phyloP scores from a whole-genome alignment of 768 basidiomycete species.

The Pleurotus djamor region DNA sequence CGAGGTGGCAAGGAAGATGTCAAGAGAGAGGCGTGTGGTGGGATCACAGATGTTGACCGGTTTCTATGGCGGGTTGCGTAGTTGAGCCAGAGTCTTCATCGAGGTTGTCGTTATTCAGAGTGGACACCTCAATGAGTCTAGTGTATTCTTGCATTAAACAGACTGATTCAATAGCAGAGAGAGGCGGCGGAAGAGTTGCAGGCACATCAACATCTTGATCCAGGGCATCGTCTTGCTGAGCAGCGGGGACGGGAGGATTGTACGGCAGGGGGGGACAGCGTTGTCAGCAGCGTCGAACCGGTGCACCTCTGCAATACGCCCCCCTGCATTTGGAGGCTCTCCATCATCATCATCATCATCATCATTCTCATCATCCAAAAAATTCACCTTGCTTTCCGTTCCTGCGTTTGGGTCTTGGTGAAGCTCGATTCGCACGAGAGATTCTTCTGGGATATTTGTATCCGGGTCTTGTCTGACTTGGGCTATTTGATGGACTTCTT shows the following conservation, averaged over 20 bases:
- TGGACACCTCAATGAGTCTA: too few species aligned
- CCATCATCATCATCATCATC: not conserved
- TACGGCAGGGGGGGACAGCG: too few species aligned
- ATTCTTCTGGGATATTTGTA: too few species aligned
- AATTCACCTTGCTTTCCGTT: too few species aligned
- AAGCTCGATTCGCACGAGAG: too few species aligned
- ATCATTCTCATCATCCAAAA: too few species aligned
- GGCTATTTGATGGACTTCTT: too few species aligned
- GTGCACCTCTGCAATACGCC: not conserved
- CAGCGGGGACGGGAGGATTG: too few species aligned
- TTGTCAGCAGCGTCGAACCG: not conserved
- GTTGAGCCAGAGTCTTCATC: slow-evolving; percentile 13
- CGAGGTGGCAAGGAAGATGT: slow-evolving; percentile 23
- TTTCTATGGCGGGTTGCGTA: slow-evolving; percentile 22
- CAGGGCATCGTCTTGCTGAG: not conserved
- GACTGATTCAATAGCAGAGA: not conserved
- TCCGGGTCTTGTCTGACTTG: too few species aligned
- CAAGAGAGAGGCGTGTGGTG: slow-evolving; percentile 25
- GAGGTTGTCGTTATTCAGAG: slow-evolving; percentile 24
- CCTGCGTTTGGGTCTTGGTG: too few species aligned
- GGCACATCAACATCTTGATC: not conserved
- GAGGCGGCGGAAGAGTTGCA: not conserved
- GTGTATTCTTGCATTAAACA: slow-evolving; percentile 9
- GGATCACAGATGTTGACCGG: slow-evolving; percentile 16
- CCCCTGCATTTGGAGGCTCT: not conserved